Conservation (phyloP, 352 stramenopile genomes). For the Phytophthora crassamura region DNA sequence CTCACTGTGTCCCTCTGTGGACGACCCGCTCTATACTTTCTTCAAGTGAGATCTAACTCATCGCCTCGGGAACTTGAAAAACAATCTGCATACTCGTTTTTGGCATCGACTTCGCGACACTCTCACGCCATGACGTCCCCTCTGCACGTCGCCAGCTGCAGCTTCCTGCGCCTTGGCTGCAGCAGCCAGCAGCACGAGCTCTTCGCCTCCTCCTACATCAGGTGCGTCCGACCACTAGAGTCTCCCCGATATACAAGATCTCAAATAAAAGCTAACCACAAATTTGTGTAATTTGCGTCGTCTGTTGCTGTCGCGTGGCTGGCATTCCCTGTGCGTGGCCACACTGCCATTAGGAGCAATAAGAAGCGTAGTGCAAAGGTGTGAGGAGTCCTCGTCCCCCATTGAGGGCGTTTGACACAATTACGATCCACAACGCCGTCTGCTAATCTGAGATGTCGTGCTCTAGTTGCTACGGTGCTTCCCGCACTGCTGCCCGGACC, state of each 20-base stretch:
- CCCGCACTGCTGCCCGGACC: slow-evolving; percentile 45
- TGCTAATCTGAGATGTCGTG: background rate
- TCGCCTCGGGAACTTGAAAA: no score
- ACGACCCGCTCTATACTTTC: no score
- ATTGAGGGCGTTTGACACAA: background rate
- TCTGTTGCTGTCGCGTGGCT: no score
- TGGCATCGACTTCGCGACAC: no score
- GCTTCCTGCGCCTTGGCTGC: slow-evolving; percentile 4
- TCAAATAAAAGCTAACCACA: background rate
- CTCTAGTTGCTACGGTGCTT: slow-evolving; percentile 39
- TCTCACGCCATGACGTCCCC: no score
- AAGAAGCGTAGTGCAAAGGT: slow-evolving; percentile 20
- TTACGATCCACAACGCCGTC: background rate
- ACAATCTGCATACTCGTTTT: no score
- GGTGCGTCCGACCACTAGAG: background rate
- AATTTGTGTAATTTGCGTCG: background rate
- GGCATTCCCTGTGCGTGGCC: background rate
- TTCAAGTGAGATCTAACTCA: no score
- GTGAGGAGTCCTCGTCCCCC: background rate
- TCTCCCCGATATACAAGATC: background rate
- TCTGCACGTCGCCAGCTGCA: no score
- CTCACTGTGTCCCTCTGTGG: no score
- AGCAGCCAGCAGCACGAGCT: slow-evolving; percentile 2
- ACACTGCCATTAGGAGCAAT: slow-evolving; percentile 16
- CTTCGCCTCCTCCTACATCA: slow-evolving; percentile 7